phyloP scores from a whole-genome alignment of 75 land plant species.

The Sequoia sempervirens region DNA sequence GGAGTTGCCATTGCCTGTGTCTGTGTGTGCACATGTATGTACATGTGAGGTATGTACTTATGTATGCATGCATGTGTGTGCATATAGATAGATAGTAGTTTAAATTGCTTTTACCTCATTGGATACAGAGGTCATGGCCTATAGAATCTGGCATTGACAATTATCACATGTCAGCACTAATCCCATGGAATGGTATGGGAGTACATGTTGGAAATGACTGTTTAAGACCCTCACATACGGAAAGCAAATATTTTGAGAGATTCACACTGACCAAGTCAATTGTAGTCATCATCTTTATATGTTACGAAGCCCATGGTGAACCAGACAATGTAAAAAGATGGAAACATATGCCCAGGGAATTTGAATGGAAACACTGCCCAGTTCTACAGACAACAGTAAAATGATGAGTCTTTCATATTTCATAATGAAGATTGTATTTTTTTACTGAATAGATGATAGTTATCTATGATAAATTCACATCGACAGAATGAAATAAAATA shows the following conservation, averaged over 20 bases:
- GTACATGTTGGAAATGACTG: not conserved
- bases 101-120: not conserved
- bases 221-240: not conserved
- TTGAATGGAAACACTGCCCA: not conserved
- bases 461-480: not conserved
- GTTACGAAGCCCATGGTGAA: not conserved
- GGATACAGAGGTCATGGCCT: not conserved
- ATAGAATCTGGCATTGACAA: not conserved
- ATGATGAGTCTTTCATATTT: not conserved
- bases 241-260: not conserved
- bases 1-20: too few relatives aligned
- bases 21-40: too few relatives aligned
- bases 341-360: not conserved
- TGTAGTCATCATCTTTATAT: not conserved
- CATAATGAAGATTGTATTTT: not conserved
- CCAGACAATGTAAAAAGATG: not conserved
- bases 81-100: not conserved
- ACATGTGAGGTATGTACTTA: not conserved
- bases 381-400: not conserved
- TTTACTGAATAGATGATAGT: not conserved
- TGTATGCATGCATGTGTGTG: not conserved
- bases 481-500: not conserved
- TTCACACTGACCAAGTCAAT: not conserved
- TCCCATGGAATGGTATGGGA: not conserved
- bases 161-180: not conserved